phyloP scores from a whole-genome alignment of 2,329 filamentous ascomycete genomes.

The Monascus ruber region DNA sequence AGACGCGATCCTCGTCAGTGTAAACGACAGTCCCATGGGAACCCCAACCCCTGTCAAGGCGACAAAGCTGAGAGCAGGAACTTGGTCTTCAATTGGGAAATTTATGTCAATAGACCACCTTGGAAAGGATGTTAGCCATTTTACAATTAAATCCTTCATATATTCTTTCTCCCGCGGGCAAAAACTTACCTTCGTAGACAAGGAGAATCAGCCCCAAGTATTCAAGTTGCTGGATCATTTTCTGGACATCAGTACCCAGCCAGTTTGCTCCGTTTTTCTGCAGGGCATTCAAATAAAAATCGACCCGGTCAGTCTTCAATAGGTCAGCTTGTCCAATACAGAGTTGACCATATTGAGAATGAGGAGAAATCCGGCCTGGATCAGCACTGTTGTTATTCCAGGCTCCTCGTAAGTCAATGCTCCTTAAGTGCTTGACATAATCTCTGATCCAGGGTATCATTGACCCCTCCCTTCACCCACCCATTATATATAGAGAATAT shows the following conservation, averaged over 20 bases:
- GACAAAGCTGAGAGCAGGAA: constrained; percentile 46
- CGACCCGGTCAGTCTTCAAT: constrained; percentile 62
- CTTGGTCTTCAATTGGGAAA: constrained; percentile 45
- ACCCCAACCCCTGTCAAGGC: constrained; percentile 52
- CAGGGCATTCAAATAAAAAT: constrained; percentile 59
- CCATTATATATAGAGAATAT: too few species aligned
- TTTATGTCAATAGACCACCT: constrained; percentile 20
- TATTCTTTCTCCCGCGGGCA: not conserved
- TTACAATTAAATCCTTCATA: not conserved
- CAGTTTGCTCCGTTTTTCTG: constrained; percentile 53
- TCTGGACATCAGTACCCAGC: constrained; percentile 43
- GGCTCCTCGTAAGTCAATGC: constrained; percentile 52
- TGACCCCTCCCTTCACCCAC: too few species aligned
- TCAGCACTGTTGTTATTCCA: constrained; percentile 46
- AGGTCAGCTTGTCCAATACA: constrained; percentile 48
- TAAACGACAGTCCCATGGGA: constrained; percentile 55
- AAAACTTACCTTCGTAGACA: constrained; percentile 52
- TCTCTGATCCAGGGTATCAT: too few species aligned
- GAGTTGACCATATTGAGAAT: constrained; percentile 49
- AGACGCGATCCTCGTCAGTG: constrained; percentile 36
- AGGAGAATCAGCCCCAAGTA: constrained; percentile 63
- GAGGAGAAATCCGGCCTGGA: constrained; percentile 51
- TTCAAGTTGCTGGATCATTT: constrained; percentile 52
- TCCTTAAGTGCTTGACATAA: too few species aligned
- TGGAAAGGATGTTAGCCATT: not conserved